A percentile compares a stretch with the other conserved stretches of the same genome.
Conservation (phyloP, 83 land plant genomes). For the Thuja plicata region DNA sequence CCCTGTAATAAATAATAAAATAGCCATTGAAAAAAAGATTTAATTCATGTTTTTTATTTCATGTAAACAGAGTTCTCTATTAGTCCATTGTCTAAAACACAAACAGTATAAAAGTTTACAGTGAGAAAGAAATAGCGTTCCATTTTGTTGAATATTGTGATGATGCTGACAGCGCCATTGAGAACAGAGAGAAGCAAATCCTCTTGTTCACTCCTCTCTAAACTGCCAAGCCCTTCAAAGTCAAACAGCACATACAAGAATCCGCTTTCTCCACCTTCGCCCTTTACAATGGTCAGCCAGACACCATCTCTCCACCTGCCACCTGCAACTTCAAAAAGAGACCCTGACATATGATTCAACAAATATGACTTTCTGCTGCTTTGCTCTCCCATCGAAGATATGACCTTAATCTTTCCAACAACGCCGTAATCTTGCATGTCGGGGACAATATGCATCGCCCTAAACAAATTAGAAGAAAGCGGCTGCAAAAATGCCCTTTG, state of each 20-base stretch:
- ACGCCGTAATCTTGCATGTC: not conserved
- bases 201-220: not conserved
- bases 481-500: no score
- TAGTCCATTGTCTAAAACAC: not conserved
- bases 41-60: no score
- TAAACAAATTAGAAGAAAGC: not conserved
- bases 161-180: not conserved
- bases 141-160: not conserved
- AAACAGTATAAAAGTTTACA: not conserved
- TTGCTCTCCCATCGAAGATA: conserved; percentile 44
- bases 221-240: not conserved
- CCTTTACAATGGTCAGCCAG: not conserved
- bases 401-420: conserved; percentile 21
- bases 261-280: no score
- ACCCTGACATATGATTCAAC: not conserved
- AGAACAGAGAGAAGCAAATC: not conserved
- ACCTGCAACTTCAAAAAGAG: not conserved
- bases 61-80: no score
- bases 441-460: not conserved
- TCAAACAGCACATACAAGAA: not conserved
- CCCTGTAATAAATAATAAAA: conserved; percentile 12
- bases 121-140: not conserved
- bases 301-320: no score
- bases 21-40: no score
- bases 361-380: conserved; percentile 6